Base-by-base conservation (phyloP, 1,139 yeast species). In the Geotrichum siamense region DNA sequence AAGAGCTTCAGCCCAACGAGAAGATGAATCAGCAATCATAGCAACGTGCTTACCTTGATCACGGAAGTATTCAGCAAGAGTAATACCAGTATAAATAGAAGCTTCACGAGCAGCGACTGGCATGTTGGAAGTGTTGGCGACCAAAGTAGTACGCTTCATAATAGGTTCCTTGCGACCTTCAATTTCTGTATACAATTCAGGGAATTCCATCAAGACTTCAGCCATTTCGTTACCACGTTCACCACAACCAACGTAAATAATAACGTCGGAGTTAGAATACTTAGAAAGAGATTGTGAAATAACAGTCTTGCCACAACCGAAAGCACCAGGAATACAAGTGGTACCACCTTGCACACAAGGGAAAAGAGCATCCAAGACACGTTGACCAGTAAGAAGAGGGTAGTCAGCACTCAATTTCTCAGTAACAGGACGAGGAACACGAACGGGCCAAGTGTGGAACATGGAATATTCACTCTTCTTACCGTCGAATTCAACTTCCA, bases 321-420 rank as follows among this genome's bases (percentile, higher is more conserved):
- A 91, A 52, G 99, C 99, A 69, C 99, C 99, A 39, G 99, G 99
- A 64, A 91, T 91, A 81, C 98, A 93, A 35, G 99, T 91, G 42
- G 99, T 91, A 74, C 99, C 99, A 72, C 99, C 98, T 74, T 93
- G 98, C 57, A 93, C 99, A 78, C 94, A 85, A 43, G 99, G 98
- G 77, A 91, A 93, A 55, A 91, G 76, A 30, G 98, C 82, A 67
- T 91, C 99, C 67, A 91, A 75, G 45, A 91, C 99, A 75, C 98
- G 85, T 73, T 91, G 99, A 59, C 99, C 99, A 27, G 99, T 91
- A 60, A 91, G 76, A 59, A 93, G 76, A 47, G 99, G 99, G 65
- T 82, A 78, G 67, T 89, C 91, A 39, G 98, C 97, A 48, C 94
- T 71, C 53, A 86, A 70, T 64, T 89, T 87, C 65, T 86, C 94